These are phyloP conservation scores for Orbilia javanica DNA, from an alignment of 2,329 filamentous ascomycete genomes.

Conservation along the genomic window DNA sequence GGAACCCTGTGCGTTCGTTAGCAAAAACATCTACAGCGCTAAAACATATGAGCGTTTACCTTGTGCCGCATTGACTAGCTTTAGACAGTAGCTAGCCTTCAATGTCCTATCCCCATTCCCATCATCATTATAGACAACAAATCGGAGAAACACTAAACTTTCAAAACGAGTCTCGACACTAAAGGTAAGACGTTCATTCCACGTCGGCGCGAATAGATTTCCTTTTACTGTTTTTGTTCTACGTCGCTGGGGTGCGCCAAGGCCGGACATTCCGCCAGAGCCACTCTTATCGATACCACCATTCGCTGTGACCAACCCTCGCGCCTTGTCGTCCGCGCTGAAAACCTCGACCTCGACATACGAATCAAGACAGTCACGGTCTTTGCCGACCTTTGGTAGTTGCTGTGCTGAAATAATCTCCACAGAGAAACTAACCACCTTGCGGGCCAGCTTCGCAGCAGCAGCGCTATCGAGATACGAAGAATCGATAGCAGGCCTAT, in stretches of 20 bases:
- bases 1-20: conserved; percentile 71
- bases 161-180: conserved; percentile 93
- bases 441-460: conserved; percentile 75
- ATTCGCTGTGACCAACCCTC: conserved; percentile 76
- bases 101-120: conserved; percentile 77
- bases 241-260: conserved; percentile 79
- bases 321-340: conserved; percentile 90
- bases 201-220: conserved; percentile 94
- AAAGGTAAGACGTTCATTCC: conserved; percentile 82
- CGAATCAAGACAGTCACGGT: conserved; percentile 79
- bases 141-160: conserved; percentile 91
- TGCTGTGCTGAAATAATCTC: conserved; percentile 95
- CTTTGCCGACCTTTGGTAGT: conserved; percentile 75
- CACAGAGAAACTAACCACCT: conserved; percentile 85
- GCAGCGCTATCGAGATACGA: conserved; percentile 68
- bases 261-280: conserved; percentile 72
- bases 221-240: conserved; percentile 84
- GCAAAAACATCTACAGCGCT: conserved; percentile 1
- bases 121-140: conserved; percentile 87
- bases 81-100: conserved; percentile 90
- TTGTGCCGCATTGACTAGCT: conserved; percentile 87
- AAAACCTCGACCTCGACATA: conserved; percentile 97
- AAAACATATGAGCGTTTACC: conserved; percentile 64
- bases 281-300: conserved; percentile 75
- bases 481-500: conserved; percentile 72